phyloP scores from a whole-genome alignment of 2,329 filamentous ascomycete species.

The Teratosphaeria pseudoeucalypti region DNA sequence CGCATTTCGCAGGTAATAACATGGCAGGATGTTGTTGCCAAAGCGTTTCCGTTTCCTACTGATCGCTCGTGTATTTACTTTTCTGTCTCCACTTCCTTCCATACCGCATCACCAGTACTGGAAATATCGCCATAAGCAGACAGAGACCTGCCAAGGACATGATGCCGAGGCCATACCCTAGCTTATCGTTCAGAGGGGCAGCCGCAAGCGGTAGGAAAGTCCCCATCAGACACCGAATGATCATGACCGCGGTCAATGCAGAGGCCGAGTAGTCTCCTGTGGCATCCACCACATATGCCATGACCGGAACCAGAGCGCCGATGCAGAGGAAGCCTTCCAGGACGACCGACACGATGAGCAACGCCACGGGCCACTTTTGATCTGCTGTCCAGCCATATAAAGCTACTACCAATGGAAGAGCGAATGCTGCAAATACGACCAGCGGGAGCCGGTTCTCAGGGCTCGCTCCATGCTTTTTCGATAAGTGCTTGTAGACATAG shows the following conservation, averaged over 20 bases:
- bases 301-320: slow-evolving; percentile 33
- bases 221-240: slow-evolving; percentile 34
- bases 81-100: slow-evolving; percentile 17
- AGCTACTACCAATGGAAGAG: slow-evolving; percentile 45
- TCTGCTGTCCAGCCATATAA: slow-evolving; percentile 50
- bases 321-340: slow-evolving; percentile 41
- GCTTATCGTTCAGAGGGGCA: slow-evolving; percentile 28
- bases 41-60: neutral
- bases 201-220: slow-evolving; percentile 37
- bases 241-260: slow-evolving; percentile 34
- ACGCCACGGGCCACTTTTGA: slow-evolving; percentile 41
- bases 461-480: slow-evolving; percentile 4
- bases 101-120: slow-evolving; percentile 18
- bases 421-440: slow-evolving; percentile 42
- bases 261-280: slow-evolving; percentile 37
- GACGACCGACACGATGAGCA: slow-evolving; percentile 44
- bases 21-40: neutral
- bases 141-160: slow-evolving; percentile 14
- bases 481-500: slow-evolving; percentile 24
- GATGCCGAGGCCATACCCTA: slow-evolving; percentile 34
- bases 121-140: slow-evolving; percentile 17
- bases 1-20: too few species aligned
- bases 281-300: slow-evolving; percentile 36
- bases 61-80: slow-evolving; percentile 13
- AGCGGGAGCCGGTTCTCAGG: slow-evolving; percentile 57